These are phyloP conservation scores for Scleromitrula shiraiana DNA, from an alignment of 2,329 filamentous ascomycete species.

Conservation along the genomic window DNA sequence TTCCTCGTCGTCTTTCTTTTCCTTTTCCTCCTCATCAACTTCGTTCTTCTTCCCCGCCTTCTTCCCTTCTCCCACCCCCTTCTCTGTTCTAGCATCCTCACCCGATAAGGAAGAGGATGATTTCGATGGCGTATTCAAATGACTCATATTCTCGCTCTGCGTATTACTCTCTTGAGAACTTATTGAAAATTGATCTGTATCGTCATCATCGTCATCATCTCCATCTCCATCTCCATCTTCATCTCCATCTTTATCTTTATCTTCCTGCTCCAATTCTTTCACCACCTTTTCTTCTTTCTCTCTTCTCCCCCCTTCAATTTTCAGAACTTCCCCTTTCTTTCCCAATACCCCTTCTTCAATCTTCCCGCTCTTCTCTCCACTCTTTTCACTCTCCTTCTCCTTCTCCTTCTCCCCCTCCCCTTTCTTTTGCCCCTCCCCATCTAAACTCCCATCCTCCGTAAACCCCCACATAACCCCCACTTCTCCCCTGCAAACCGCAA, in stretches of 20 bases:
- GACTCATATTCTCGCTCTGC: no score
- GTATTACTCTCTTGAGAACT: no score
- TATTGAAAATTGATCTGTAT: not conserved
- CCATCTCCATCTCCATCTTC: no score
- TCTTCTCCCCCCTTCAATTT: not conserved
- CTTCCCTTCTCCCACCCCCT: not conserved
- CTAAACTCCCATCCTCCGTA: conserved; percentile 60
- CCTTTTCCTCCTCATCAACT: conserved; percentile 7
- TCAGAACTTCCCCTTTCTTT: not conserved
- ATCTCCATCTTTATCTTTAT: no score
- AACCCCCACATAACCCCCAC: conserved; percentile 71
- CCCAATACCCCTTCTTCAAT: not conserved
- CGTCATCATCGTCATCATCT: not conserved
- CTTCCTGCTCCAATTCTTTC: conserved; percentile 7
- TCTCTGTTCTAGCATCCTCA: not conserved
- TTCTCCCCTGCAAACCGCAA: conserved; percentile 64
- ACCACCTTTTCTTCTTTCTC: conserved; percentile 5
- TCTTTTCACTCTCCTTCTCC: not conserved
- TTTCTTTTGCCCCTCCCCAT: conserved; percentile 25
- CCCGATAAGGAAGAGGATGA: not conserved
- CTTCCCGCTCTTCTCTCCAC: conserved; percentile 11
- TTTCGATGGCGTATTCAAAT: no score
- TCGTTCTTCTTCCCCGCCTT: not conserved
- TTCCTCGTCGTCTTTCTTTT: conserved; percentile 1
- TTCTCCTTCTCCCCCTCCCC: conserved; percentile 1